These are phyloP conservation scores for Vitis hybrid DNA, from an alignment of 177 flowering plant genomes.

Conservation along the genomic window DNA sequence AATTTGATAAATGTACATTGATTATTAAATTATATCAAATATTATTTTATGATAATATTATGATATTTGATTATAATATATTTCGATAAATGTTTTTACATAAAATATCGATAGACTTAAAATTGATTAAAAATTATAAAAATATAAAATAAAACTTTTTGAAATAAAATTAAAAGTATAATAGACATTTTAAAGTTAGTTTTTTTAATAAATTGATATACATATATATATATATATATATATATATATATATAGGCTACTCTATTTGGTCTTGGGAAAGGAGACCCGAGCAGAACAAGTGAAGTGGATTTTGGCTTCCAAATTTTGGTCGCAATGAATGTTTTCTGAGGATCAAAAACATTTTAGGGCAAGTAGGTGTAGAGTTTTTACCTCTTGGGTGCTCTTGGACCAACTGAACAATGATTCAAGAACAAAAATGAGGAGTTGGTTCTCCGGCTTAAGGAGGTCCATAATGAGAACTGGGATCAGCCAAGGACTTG, in stretches of 20 bases:
- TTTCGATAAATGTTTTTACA: no score
- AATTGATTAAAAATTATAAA: no score
- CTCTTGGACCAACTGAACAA: not conserved
- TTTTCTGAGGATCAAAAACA: not conserved
- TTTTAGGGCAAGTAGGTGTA: not conserved
- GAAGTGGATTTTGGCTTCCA: not conserved
- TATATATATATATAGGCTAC: not conserved
- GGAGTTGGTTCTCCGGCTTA: slow-evolving; percentile 12
- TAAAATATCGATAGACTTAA: no score
- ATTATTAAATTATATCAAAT: no score
- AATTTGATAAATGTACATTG: no score
- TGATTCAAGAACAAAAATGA: slow-evolving; percentile 8
- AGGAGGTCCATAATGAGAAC: slow-evolving; percentile 7
- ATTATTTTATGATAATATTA: no score
- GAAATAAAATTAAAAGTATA: no score
- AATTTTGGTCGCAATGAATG: not conserved
- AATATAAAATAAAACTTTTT: no score
- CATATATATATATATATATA: no score
- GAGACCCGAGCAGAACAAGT: not conserved
- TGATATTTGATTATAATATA: no score
- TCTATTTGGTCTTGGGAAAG: not conserved
- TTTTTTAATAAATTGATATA: no score
- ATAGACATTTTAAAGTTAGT: no score
- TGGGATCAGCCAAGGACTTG: slow-evolving; percentile 7
- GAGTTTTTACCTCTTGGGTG: not conserved